A percentile compares a stretch with the other conserved stretches of the same genome.
Evolutionary conservation across 345 rosid genomes (phyloP).

Genomic region (Clausena lansium): DNA sequence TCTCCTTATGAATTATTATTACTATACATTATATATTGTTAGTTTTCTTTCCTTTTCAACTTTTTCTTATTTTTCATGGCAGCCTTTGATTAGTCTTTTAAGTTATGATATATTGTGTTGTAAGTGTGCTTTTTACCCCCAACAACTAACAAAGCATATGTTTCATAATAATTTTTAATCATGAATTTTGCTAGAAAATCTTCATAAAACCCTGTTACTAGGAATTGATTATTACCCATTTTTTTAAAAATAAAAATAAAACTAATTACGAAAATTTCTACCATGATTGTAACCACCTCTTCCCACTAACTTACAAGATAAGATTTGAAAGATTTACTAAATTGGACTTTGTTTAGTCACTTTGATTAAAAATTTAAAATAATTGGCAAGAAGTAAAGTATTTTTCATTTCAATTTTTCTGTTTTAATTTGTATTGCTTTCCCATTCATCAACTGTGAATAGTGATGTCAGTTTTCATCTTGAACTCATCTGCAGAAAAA

Average conservation of each 20-base stretch:
- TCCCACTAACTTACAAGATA: background rate
- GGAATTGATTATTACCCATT: too few species aligned
- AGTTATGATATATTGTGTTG: background rate
- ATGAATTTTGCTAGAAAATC: background rate
- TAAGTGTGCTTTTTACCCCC: background rate
- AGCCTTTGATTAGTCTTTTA: background rate
- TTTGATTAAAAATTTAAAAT: too few species aligned
- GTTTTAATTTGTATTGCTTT: background rate
- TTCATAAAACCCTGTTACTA: background rate
- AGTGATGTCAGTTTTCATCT: background rate
- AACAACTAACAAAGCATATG: background rate
- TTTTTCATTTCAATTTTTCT: background rate
- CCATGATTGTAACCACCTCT: background rate
- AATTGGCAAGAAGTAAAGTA: too few species aligned
- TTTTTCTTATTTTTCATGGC: background rate
- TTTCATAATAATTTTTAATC: slow-evolving; percentile 1
- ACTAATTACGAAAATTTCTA: background rate
- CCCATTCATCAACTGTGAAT: background rate
- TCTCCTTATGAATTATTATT: background rate
- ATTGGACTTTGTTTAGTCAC: background rate
- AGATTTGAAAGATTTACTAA: background rate
- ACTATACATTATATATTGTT: background rate
- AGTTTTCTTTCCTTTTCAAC: background rate
- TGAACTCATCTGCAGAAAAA: background rate
- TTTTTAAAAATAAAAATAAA: too few species aligned